Evolutionary conservation across 2,329 filamentous ascomycete genomes (phyloP).

Genomic region (Colletotrichum endophyticum): DNA sequence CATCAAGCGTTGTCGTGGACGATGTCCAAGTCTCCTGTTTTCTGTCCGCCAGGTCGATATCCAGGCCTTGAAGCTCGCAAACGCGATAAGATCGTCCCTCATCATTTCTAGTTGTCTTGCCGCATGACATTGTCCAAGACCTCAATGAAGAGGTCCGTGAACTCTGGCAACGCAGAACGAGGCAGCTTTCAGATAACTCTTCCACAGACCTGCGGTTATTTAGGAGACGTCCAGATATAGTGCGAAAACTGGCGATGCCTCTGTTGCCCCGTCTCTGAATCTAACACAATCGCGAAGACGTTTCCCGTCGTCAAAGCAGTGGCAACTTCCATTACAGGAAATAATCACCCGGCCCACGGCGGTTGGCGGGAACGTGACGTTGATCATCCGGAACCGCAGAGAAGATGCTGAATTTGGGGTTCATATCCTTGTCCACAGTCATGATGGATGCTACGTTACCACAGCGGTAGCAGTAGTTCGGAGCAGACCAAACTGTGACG

Average conservation of each 20-base stretch:
- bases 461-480: constrained; percentile 94
- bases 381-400: constrained; percentile 86
- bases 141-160: neutral
- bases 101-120: neutral
- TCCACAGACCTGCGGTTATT: neutral
- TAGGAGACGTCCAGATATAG: neutral
- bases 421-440: constrained; percentile 83
- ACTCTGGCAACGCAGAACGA: neutral
- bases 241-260: neutral
- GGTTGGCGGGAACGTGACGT: constrained; percentile 77
- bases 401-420: constrained; percentile 93
- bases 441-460: constrained; percentile 98
- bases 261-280: neutral
- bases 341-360: constrained; percentile 72
- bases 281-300: neutral
- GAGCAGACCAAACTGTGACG: constrained; percentile 97
- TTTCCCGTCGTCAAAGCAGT: neutral
- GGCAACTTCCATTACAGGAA: constrained; percentile 56
- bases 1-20: neutral
- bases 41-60: neutral
- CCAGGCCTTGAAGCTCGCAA: neutral
- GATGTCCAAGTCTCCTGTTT: neutral
- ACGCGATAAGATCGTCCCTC: neutral
- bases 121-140: neutral
- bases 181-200: neutral